phyloP scores from a whole-genome alignment of 192 early-diverging fungal species.

The Rhizoclosmatium sp. region DNA sequence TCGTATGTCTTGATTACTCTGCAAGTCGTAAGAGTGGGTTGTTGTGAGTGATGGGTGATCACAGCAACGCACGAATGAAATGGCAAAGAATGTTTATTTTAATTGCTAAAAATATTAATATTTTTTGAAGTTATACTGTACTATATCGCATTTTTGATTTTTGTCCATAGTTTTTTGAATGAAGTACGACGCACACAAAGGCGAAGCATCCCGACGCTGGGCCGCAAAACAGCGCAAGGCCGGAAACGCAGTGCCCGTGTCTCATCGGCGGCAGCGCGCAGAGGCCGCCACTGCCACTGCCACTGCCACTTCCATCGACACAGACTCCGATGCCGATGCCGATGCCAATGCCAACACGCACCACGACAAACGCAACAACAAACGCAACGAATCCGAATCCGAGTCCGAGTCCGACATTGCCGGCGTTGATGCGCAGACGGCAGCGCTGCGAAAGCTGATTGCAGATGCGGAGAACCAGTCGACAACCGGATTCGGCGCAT shows the following conservation, averaged over 20 bases:
- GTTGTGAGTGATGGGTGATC: too few species aligned
- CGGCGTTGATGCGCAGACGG: conserved; percentile 2
- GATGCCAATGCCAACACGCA: neutral
- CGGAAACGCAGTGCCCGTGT: neutral
- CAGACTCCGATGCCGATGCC: neutral
- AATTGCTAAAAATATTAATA: too few species aligned
- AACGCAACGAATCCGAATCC: neutral
- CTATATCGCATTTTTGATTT: too few species aligned
- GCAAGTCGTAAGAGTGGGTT: neutral
- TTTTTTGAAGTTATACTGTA: too few species aligned
- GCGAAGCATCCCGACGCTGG: neutral
- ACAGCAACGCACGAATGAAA: too few species aligned
- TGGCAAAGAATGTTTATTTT: too few species aligned
- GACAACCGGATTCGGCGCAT: neutral
- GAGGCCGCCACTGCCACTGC: neutral
- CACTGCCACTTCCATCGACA: neutral
- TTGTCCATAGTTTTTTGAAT: too few species aligned
- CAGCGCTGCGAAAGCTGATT: neutral
- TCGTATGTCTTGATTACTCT: conserved; percentile 73
- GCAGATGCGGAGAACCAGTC: neutral
- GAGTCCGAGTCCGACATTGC: neutral
- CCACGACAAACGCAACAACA: neutral
- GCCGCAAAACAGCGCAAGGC: neutral
- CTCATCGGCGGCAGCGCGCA: neutral
- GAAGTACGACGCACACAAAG: neutral